Conservation (phyloP, 805 yeast genomes). For the Pichia rugopelliculosa region DNA sequence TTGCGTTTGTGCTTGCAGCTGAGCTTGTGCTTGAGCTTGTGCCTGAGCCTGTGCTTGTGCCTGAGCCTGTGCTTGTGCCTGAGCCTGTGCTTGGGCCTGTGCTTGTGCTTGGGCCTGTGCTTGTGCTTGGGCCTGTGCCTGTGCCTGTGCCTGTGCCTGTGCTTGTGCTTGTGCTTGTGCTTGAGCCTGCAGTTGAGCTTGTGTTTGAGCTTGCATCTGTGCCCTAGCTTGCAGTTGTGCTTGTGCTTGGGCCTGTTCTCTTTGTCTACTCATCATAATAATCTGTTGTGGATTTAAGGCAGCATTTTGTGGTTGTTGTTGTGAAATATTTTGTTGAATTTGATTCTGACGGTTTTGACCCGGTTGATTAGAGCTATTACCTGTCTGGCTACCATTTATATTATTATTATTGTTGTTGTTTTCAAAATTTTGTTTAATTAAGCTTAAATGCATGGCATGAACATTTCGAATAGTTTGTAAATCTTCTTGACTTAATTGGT, state of each 20-base stretch:
- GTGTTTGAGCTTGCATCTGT: no score
- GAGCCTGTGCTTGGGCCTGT: no score
- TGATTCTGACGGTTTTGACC: no score
- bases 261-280: conserved; percentile 27
- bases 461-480: conserved; percentile 57
- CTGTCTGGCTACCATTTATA: conserved; percentile 10
- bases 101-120: no score
- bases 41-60: conserved; percentile 1
- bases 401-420: conserved; percentile 29
- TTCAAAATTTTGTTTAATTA: conserved; percentile 33
- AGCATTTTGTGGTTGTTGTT: conserved; percentile 3
- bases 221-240: no score
- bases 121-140: background rate
- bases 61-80: background rate
- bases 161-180: conserved; percentile 4
- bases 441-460: conserved; percentile 58
- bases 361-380: conserved; percentile 31
- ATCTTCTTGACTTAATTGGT: conserved; percentile 49
- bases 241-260: conserved; percentile 8
- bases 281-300: conserved; percentile 28
- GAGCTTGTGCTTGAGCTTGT: background rate
- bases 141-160: background rate
- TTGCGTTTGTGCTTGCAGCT: conserved; percentile 2
- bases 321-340: conserved; percentile 17
- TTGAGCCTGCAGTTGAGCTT: conserved; percentile 1